phyloP scores from a whole-genome alignment of 2,329 filamentous ascomycete genomes.

The Fusarium mundagurra region DNA sequence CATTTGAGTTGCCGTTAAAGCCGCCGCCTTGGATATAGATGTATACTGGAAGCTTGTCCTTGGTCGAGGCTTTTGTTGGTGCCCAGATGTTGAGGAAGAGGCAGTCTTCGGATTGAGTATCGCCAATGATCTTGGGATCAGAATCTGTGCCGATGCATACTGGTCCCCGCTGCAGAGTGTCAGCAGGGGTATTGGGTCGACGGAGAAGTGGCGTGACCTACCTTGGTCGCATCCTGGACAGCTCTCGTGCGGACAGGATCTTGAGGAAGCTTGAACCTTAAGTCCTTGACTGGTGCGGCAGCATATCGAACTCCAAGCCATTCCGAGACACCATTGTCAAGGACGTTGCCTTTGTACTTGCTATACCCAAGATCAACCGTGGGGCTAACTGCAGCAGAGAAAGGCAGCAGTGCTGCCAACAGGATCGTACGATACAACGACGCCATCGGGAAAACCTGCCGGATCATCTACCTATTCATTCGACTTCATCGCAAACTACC shows the following conservation, averaged over 20 bases:
- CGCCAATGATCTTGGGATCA: constrained; percentile 31
- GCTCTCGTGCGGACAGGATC: constrained; percentile 62
- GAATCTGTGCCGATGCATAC: constrained; percentile 47
- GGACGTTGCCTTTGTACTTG: constrained; percentile 67
- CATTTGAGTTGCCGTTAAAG: constrained; percentile 60
- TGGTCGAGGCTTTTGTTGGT: constrained; percentile 59
- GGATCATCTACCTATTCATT: neutral
- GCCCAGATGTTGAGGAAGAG: constrained; percentile 74
- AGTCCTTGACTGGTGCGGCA: constrained; percentile 70
- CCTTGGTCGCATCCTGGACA: constrained; percentile 64
- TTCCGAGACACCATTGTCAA: constrained; percentile 68
- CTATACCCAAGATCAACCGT: constrained; percentile 73
- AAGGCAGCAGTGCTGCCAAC: constrained; percentile 1
- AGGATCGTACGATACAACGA: neutral
- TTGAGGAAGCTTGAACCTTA: constrained; percentile 74
- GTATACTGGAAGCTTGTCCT: constrained; percentile 70
- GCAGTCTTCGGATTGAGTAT: constrained; percentile 68
- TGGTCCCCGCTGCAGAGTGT: constrained; percentile 34
- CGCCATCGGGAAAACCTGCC: neutral
- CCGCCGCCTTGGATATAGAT: constrained; percentile 69
- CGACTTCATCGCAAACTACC: too few species aligned
- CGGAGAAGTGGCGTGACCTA: constrained; percentile 42
- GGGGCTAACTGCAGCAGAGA: constrained; percentile 11
- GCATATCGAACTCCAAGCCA: constrained; percentile 83
- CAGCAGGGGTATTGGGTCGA: neutral